Evolutionary conservation across 1,284 basidiomycete genomes (phyloP), one percentile per base, ranked within the genome.

Genomic region (Exsudoporus floridanus): DNA sequence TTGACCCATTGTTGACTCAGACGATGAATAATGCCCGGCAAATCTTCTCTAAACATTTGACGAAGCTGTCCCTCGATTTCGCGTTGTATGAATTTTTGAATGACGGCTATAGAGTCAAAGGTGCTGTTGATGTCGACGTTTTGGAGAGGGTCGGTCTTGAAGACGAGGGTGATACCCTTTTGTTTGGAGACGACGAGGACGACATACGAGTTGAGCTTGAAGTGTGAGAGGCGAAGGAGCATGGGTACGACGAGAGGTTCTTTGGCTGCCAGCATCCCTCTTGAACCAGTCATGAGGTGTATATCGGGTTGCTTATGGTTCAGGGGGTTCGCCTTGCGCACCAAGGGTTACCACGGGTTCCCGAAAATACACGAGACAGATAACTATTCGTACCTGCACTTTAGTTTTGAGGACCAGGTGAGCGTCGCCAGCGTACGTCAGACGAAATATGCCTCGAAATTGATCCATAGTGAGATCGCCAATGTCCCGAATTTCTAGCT

Each of bases 61-160:
- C 96, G 81, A 28, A 99, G 77, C 72, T 98, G 96, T 0, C 88
- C 92, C 71, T 99, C 97, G 52, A 99, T 99, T 75, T 99, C 96
- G 54, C 86, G 83, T 69, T 97, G 95, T 50, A 98, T 92, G 72
- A 95, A 98, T 52, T 92, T 94, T 65, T 98, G 92, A 51, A 99
- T 98, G 57, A 98, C 94, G 46, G 92, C 94, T 57, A 99, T 96
- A 16, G 92, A 94, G 73, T 99, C 97, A 66, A 99, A 99, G 0
- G 96, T 98, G 66, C 90, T 93, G 70, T 90, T 93, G 64, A 99
- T 98, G 66, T 98, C 92, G 50, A 99, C 94, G 63, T 94, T 94
- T 73, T 99, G 95, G 19, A 99, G 81, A 0, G 97, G 97, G 72
- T 99, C 97, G 51, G 98, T 99, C 76, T 99, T 99, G 86, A 99